Evolutionary conservation across 331 rosid species (phyloP).

Genomic region (Malus hybrid): DNA sequence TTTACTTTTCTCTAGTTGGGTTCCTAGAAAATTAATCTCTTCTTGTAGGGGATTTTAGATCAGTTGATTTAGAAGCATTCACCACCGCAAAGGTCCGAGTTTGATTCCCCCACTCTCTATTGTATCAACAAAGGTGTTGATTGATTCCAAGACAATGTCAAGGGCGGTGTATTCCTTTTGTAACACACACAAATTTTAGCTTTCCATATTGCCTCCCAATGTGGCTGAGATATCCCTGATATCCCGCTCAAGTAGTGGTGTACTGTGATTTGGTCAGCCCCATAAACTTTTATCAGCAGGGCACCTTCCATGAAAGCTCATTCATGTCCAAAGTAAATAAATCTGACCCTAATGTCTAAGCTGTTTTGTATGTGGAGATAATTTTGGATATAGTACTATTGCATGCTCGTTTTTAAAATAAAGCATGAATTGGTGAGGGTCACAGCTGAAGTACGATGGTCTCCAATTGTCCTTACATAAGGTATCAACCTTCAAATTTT

Average conservation of each 20-base stretch:
- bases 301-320: neutral
- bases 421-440: neutral
- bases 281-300: neutral
- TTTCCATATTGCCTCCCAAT: constrained; percentile 23
- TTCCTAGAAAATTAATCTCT: too few relatives aligned
- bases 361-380: neutral
- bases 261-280: neutral
- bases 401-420: neutral
- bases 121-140: neutral
- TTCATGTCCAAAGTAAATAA: neutral
- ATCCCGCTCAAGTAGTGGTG: constrained; percentile 18
- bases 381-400: neutral
- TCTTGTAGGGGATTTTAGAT: too few relatives aligned
- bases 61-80: too few relatives aligned
- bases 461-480: neutral
- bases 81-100: too few relatives aligned
- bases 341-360: neutral
- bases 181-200: neutral
- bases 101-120: too few relatives aligned
- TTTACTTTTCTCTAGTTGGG: too few relatives aligned
- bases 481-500: neutral
- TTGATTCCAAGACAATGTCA: neutral
- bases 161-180: neutral
- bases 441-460: neutral
- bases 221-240: constrained; percentile 38